phyloP scores from a whole-genome alignment of 148 eudicot species.

The Limonium bicolor region DNA sequence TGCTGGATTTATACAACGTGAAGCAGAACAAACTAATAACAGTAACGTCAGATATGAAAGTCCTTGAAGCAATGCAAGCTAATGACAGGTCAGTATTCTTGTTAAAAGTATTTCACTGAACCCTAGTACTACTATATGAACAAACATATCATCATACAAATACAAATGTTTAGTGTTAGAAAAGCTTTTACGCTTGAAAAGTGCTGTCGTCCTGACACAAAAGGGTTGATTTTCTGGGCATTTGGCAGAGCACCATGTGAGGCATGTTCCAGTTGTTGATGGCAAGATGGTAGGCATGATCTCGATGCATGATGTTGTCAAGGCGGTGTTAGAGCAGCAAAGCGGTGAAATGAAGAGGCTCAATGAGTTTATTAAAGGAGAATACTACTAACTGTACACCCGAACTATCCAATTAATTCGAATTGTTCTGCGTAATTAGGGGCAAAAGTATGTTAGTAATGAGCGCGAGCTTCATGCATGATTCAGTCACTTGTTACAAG shows the following conservation, averaged over 20 bases:
- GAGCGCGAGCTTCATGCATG: too few species aligned
- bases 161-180: background rate
- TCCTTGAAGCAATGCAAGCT: constrained; percentile 82
- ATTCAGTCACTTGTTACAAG: too few species aligned
- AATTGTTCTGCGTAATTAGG: too few species aligned
- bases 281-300: constrained; percentile 80
- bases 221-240: background rate
- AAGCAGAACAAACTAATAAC: constrained; percentile 58
- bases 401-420: too few species aligned
- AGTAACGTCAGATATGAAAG: constrained; percentile 68
- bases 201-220: background rate
- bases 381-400: constrained; percentile 67
- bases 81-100: constrained; percentile 64
- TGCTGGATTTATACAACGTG: background rate
- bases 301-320: constrained; percentile 59
- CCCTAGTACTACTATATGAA: too few species aligned
- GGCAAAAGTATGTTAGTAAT: too few species aligned
- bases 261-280: constrained; percentile 81
- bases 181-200: background rate
- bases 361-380: constrained; percentile 69
- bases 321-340: constrained; percentile 81
- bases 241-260: constrained; percentile 55
- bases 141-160: too few species aligned
- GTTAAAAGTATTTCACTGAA: too few species aligned
- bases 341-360: constrained; percentile 53